phyloP scores from a whole-genome alignment of 352 stramenopile genomes.

The Phytopythium cucurbitacearum region DNA sequence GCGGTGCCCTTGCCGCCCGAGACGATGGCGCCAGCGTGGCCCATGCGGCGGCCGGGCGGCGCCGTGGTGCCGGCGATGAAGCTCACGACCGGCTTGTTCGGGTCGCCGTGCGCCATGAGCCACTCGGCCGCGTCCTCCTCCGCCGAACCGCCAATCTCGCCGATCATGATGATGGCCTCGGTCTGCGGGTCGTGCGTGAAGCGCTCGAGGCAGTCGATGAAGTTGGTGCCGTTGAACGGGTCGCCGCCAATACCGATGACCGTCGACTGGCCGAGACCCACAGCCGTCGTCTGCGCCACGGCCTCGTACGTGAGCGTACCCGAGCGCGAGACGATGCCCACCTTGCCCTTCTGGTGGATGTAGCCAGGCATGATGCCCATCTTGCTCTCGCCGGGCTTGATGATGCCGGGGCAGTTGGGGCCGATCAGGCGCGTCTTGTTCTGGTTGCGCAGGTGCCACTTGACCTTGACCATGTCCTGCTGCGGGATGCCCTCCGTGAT shows the following conservation, averaged over 20 bases:
- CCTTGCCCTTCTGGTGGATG: constrained; percentile 98
- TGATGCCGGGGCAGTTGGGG: constrained; percentile 99
- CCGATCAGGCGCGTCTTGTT: constrained; percentile 96
- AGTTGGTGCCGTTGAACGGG: constrained; percentile 99
- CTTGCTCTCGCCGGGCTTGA: constrained; percentile 99
- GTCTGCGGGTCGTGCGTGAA: constrained; percentile 99
- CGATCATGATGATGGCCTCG: constrained; percentile 99
- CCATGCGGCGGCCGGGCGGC: constrained; percentile 97
- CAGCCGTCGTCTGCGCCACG: constrained; percentile 96
- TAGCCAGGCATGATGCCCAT: constrained; percentile 99
- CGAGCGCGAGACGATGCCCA: constrained; percentile 98
- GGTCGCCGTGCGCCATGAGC: constrained; percentile 96
- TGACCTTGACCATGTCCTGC: constrained; percentile 99
- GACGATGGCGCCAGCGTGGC: constrained; percentile 99
- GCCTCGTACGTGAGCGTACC: constrained; percentile 99
- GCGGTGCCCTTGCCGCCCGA: constrained; percentile 98
- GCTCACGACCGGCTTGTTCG: constrained; percentile 98
- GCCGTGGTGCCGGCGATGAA: constrained; percentile 99
- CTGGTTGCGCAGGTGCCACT: constrained; percentile 93
- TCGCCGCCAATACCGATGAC: constrained; percentile 99
- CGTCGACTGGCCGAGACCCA: constrained; percentile 97
- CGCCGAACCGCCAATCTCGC: constrained; percentile 98
- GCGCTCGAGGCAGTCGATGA: constrained; percentile 98
- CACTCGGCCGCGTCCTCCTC: constrained; percentile 99
- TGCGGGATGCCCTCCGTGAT: constrained; percentile 99